Conservation (phyloP, 208 protist genomes). For the Crithidia mellificae region DNA sequence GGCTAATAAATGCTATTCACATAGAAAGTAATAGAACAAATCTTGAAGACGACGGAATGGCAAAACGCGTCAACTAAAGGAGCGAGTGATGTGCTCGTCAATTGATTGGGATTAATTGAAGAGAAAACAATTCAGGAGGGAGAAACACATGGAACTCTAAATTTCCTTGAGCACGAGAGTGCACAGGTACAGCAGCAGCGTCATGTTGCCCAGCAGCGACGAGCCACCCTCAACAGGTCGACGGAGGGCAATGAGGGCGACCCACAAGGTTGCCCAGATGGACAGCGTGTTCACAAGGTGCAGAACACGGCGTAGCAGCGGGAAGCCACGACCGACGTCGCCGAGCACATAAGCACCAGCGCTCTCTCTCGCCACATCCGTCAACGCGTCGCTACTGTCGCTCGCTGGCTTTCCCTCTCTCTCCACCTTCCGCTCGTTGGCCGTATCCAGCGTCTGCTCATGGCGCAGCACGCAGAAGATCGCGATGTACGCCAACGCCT, state of each 20-base stretch:
- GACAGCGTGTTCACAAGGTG: conserved; percentile 7
- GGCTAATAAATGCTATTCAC: too few species aligned
- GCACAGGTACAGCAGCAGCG: conserved; percentile 36
- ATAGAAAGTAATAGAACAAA: too few species aligned
- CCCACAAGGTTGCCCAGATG: conserved; percentile 43
- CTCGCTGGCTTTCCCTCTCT: conserved; percentile 5
- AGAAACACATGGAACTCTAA: conserved; percentile 1
- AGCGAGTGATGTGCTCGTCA: too few species aligned
- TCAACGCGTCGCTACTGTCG: neutral
- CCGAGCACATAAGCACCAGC: conserved; percentile 42
- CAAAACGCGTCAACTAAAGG: too few species aligned
- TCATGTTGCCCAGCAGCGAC: conserved; percentile 43
- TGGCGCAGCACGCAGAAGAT: conserved; percentile 39
- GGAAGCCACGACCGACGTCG: conserved; percentile 36
- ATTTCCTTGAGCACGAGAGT: conserved; percentile 31
- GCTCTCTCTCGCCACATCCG: neutral
- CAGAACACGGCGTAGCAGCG: conserved; percentile 13
- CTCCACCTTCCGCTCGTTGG: neutral
- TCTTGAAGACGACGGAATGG: too few species aligned
- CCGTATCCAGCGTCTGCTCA: conserved; percentile 23
- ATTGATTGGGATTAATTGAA: too few species aligned
- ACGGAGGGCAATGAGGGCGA: conserved; percentile 45
- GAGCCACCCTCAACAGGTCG: conserved; percentile 62
- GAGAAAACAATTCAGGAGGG: too few species aligned
- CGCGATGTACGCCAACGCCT: conserved; percentile 23